Evolutionary conservation across 345 rosid genomes (phyloP), one percentile per base, ranked within the genome.

Genomic region (Orychophragmus violaceus): DNA sequence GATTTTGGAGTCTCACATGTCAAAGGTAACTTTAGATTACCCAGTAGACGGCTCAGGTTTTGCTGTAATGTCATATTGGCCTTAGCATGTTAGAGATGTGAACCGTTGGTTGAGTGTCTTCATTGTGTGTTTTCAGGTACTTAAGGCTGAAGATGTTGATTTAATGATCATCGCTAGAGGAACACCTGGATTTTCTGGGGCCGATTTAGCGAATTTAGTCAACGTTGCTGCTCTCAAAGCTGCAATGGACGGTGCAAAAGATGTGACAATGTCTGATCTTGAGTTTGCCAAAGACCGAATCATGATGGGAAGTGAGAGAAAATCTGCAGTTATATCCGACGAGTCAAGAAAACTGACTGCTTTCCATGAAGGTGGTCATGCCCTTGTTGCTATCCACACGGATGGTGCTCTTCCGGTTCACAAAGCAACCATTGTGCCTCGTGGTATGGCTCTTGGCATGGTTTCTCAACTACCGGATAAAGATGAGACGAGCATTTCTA

Each of bases 301-400:
- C 79, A 79, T 87, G 87, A 88, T 94, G 99, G 99, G 97, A 63
- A 94, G 97, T 53, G 99, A 94, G 70, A 77, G 99, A 51, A 94
- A 94, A 70, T 94, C 97, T 1, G 95, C 95, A 27, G 96, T 91
- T 60, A 88, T 89, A 22, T 91, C 99, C 3, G 85, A 85, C 0
- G 95, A 89, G 77, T 82, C 94, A 14, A 67, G 93, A 16, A 85
- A 59, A 69, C 66, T 81, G 23, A 95, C 96, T 6, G 97, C 99
- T 54, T 95, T 84, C 77, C 99, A 95, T 51, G 99, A 95, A 84
- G 93, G 90, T 48, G 99, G 97, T 8, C 99, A 94, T 81, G 99
- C 99, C 39, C 89, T 94, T 53, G 97, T 94, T 27, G 97, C 99
- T 25, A 71, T 88, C 56, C 85, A 88, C 76, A 85, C 96, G 23